phyloP scores from a whole-genome alignment of 2,329 filamentous ascomycete species.

The Metarhizium brunneum region DNA sequence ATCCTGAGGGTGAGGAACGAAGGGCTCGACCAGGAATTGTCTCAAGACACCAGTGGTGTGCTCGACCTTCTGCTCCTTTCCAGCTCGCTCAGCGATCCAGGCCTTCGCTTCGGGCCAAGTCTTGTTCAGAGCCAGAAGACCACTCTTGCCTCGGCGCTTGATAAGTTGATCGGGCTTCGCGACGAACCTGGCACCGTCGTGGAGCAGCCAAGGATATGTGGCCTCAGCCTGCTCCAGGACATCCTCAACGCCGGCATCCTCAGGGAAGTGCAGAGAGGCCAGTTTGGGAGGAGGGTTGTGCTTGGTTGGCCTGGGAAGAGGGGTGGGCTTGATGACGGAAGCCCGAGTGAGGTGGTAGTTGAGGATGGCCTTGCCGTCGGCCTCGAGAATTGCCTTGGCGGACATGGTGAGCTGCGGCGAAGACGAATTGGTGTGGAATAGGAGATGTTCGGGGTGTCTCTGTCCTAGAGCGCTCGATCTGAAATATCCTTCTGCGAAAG shows the following conservation, averaged over 20 bases:
- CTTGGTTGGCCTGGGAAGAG: constrained; percentile 71
- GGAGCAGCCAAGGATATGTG: constrained; percentile 92
- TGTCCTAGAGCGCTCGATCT: background rate
- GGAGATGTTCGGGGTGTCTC: background rate
- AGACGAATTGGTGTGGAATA: constrained; percentile 9
- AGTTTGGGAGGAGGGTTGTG: constrained; percentile 92
- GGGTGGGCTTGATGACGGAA: constrained; percentile 94
- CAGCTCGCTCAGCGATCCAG: constrained; percentile 88
- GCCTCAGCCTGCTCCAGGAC: constrained; percentile 92
- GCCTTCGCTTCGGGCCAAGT: constrained; percentile 87
- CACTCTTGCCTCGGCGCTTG: constrained; percentile 99
- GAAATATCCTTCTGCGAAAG: background rate
- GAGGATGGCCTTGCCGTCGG: constrained; percentile 99
- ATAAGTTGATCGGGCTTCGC: constrained; percentile 99
- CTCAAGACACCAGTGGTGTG: constrained; percentile 78
- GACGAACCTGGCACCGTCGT: constrained; percentile 80
- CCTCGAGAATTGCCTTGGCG: constrained; percentile 93
- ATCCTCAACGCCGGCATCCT: constrained; percentile 71
- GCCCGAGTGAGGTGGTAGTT: constrained; percentile 99
- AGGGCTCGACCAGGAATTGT: constrained; percentile 96
- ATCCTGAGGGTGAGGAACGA: constrained; percentile 88
- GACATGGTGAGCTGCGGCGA: constrained; percentile 29
- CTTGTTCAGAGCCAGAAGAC: constrained; percentile 93
- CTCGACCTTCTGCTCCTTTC: constrained; percentile 90
- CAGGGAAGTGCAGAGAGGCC: constrained; percentile 86